phyloP scores from a whole-genome alignment of 1,284 basidiomycete genomes.

The Naganishia cerealis region DNA sequence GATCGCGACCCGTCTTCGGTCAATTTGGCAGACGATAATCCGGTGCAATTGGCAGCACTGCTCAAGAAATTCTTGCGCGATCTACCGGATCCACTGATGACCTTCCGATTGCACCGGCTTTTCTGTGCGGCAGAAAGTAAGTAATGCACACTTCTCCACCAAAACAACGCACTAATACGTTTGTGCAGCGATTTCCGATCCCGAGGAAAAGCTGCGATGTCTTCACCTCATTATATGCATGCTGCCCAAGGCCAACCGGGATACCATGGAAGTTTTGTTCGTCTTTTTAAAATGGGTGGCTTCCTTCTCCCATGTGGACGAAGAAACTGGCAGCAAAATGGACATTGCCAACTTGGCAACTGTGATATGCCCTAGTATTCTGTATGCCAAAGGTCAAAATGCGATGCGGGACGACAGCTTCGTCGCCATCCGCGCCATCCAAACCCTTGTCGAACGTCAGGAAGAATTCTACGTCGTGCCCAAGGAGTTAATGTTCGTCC shows the following conservation, averaged over 20 bases:
- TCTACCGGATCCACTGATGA: slow-evolving; percentile 92
- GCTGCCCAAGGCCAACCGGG: slow-evolving; percentile 87
- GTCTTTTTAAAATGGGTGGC: slow-evolving; percentile 99
- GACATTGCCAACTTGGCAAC: slow-evolving; percentile 95
- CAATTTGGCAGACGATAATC: slow-evolving; percentile 89
- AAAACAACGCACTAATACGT: slow-evolving; percentile 23
- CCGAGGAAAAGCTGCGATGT: slow-evolving; percentile 75
- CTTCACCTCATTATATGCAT: slow-evolving; percentile 84
- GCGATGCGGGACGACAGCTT: slow-evolving; percentile 91
- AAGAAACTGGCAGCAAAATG: slow-evolving; percentile 98
- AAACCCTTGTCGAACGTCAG: slow-evolving; percentile 83
- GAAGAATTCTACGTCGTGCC: slow-evolving; percentile 91
- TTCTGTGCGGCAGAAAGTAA: slow-evolving; percentile 84
- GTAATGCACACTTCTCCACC: slow-evolving; percentile 47
- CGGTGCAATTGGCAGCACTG: slow-evolving; percentile 92
- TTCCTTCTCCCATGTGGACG: slow-evolving; percentile 96
- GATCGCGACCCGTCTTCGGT: slow-evolving; percentile 88
- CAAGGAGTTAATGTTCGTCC: slow-evolving; percentile 74
- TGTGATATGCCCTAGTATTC: slow-evolving; percentile 93
- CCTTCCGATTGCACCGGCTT: slow-evolving; percentile 86
- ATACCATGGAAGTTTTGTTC: slow-evolving; percentile 96
- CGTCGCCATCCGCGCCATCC: slow-evolving; percentile 80
- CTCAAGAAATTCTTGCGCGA: slow-evolving; percentile 97
- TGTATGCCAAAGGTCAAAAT: slow-evolving; percentile 80
- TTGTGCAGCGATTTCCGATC: slow-evolving; percentile 66